Percentiles rank a stretch among this genome's conserved stretches.
Conservation (phyloP, 805 yeast species). For the Spathaspora girioi region DNA sequence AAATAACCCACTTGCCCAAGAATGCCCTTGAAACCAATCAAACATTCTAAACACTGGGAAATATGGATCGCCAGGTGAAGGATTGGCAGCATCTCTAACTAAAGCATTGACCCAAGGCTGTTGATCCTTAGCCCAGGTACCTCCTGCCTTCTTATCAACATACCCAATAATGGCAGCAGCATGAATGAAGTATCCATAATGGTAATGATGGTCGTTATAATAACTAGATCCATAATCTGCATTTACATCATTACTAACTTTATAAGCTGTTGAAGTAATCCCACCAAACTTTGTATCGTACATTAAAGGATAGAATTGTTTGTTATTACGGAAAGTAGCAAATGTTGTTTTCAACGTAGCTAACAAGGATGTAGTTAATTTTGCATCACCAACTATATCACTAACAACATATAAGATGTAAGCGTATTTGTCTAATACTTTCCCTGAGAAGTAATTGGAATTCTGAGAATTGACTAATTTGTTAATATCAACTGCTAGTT, state of each 20-base stretch:
- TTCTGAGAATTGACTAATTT: slow-evolving; percentile 10
- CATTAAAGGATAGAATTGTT: slow-evolving; percentile 20
- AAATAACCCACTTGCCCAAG: slow-evolving; percentile 70
- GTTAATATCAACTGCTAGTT: slow-evolving; percentile 15
- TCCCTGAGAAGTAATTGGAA: slow-evolving; percentile 24
- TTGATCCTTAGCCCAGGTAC: slow-evolving; percentile 46
- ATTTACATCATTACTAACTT: slow-evolving; percentile 7
- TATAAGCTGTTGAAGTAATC: slow-evolving; percentile 19
- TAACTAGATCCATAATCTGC: slow-evolving; percentile 26
- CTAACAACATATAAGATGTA: slow-evolving; percentile 15
- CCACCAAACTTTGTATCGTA: slow-evolving; percentile 29
- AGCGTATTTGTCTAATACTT: slow-evolving; percentile 21
- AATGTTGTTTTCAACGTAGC: slow-evolving; percentile 14
- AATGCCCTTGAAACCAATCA: slow-evolving; percentile 73
- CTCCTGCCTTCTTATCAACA: slow-evolving; percentile 34
- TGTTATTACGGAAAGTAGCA: slow-evolving; percentile 13
- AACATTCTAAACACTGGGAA: slow-evolving; percentile 66
- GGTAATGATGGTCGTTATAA: slow-evolving; percentile 34
- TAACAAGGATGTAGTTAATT: slow-evolving; percentile 12
- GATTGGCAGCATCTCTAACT: slow-evolving; percentile 67
- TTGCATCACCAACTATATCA: slow-evolving; percentile 17
- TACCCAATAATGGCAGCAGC: slow-evolving; percentile 23
- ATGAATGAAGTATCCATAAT: slow-evolving; percentile 24
- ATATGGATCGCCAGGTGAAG: slow-evolving; percentile 45
- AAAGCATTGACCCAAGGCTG: slow-evolving; percentile 58